Base-by-base conservation (phyloP, 2,329 filamentous ascomycete genomes). In the Fusarium albosuccineum region DNA sequence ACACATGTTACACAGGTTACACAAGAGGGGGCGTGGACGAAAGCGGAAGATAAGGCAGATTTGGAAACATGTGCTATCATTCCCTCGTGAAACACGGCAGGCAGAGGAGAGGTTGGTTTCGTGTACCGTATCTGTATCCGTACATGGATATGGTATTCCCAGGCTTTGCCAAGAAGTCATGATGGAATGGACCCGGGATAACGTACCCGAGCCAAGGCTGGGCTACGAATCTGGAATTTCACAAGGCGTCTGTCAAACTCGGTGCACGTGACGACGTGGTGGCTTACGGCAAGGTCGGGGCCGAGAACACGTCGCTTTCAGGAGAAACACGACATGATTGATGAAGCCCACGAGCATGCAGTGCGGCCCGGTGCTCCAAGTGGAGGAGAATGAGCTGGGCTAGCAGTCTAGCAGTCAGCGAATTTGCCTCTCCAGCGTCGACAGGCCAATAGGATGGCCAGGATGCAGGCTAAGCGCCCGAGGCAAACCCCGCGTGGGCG, bases 401-500 rank as follows among this genome's bases (percentile, higher is more conserved):
- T 68, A 57, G 44, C 44, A 29, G 37, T 17, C 45, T 22, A 22
- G 22, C 22, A 22, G 22, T 22, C 22, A 57, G 29, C 53, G 44
- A 52, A 63, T 66, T 56, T 66, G 45, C 51, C 62, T 56, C 45
- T 39, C 14, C 27, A 42, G 40, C n/a, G 22, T 33, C n/a, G 42
- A 17, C 27, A 57, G 40, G 51, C 66, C 66, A 69, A 70, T 69
- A 29, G 52, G 55, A 48, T 63, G 8, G 22, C 10, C 27, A 34
- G 42, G 33, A 53, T 41, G 49, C 29, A 40, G 33, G 40, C 34
- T 67, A 67, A 55, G 66, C 66, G 66, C 66, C 53, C 50, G 49
- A 37, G 41, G 29, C 36, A 55, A 37, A 44, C 57, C 66, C 66
- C 66, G 54, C 58, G 66, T 57, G 51, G 52, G 66, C 66, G 66